These are phyloP conservation scores for Acanthamoeba sp. DNA, from an alignment of 208 protist genomes.

Conservation along the genomic window DNA sequence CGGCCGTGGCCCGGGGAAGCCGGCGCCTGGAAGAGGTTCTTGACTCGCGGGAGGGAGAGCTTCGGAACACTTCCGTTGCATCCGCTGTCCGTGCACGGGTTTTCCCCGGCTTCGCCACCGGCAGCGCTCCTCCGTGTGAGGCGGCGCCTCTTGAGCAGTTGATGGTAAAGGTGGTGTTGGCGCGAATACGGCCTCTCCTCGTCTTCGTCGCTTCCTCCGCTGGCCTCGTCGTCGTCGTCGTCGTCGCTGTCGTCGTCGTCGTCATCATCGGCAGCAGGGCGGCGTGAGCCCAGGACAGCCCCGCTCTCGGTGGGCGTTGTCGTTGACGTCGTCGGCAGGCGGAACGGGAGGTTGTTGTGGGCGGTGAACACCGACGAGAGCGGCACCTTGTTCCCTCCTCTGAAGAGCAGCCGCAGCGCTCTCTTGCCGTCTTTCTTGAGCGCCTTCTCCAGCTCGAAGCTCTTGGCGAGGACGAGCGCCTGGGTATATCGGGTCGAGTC, in stretches of 20 bases:
- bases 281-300: not conserved
- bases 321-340: not conserved
- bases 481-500: constrained; percentile 17
- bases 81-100: constrained; percentile 37
- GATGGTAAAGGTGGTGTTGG: constrained; percentile 57
- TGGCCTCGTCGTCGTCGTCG: not conserved
- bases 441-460: constrained; percentile 74
- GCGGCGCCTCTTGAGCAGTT: constrained; percentile 68
- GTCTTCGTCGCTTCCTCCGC: not conserved
- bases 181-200: constrained; percentile 33
- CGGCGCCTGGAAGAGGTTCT: constrained; percentile 44
- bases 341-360: not conserved
- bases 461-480: constrained; percentile 64
- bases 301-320: not conserved
- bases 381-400: constrained; percentile 46
- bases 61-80: constrained; percentile 72
- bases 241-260: not conserved
- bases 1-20: not conserved
- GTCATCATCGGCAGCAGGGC: not conserved
- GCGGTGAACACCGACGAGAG: constrained; percentile 59
- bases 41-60: constrained; percentile 53
- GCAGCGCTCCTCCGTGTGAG: constrained; percentile 26
- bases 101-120: constrained; percentile 38
- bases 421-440: constrained; percentile 62
- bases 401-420: constrained; percentile 41